Conservation (phyloP, 106 monocot species). For the Chionographis japonica region DNA sequence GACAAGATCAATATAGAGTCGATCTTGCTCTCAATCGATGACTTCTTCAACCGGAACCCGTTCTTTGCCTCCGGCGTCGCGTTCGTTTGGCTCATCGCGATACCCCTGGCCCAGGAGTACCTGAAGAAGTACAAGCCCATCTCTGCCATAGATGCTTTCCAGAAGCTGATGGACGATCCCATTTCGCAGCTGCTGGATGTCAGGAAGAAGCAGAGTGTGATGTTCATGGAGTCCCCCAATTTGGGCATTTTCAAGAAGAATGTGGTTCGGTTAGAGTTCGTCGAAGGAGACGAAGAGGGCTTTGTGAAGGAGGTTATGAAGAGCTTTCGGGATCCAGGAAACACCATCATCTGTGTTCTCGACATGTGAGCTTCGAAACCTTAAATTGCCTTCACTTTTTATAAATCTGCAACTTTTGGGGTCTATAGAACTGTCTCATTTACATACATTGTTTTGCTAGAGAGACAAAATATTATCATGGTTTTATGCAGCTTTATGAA, state of each 20-base stretch:
- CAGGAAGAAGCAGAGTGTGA: constrained; percentile 62
- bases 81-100: constrained; percentile 72
- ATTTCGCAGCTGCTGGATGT: constrained; percentile 74
- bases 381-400: not conserved
- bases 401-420: not conserved
- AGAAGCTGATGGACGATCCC: constrained; percentile 69
- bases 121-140: constrained; percentile 78
- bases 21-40: constrained; percentile 56
- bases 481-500: too few species aligned
- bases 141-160: constrained; percentile 60
- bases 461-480: too few species aligned
- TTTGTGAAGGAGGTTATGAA: constrained; percentile 60
- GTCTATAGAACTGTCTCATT: not conserved
- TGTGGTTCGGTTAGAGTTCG: constrained; percentile 56
- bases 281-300: constrained; percentile 57
- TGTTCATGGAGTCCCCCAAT: constrained; percentile 60
- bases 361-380: constrained; percentile 67
- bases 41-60: constrained; percentile 79
- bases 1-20: constrained; percentile 76
- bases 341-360: constrained; percentile 67
- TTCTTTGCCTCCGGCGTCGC: constrained; percentile 73
- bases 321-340: constrained; percentile 54
- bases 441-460: not conserved
- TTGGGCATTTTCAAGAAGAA: constrained; percentile 66
- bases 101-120: constrained; percentile 67